These are phyloP conservation scores for Coniochaeta prunicola DNA, from an alignment of 2,329 filamentous ascomycete genomes.

Conservation along the genomic window DNA sequence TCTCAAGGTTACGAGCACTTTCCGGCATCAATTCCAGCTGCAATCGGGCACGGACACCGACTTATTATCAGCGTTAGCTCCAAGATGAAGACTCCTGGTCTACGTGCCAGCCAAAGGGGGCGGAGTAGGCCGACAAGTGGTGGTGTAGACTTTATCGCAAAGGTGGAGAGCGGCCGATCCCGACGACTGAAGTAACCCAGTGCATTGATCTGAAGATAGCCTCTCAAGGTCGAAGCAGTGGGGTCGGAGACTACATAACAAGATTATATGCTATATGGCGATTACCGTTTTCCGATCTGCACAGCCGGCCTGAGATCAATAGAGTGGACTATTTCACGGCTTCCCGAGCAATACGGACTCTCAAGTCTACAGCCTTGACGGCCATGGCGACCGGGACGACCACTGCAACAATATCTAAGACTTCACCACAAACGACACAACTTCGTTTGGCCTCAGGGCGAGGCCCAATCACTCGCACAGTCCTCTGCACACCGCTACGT, in stretches of 20 bases:
- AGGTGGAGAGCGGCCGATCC: not conserved
- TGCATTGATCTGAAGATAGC: not conserved
- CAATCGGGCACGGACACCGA: not conserved
- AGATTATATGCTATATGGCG: not conserved
- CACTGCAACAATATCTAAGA: not conserved
- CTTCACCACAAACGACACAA: slow-evolving; percentile 13
- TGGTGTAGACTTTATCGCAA: not conserved
- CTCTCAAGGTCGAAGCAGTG: not conserved
- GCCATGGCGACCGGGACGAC: not conserved
- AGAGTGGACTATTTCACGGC: not conserved
- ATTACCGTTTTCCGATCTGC: not conserved
- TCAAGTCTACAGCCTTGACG: not conserved
- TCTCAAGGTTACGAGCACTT: too few species aligned
- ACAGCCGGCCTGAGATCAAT: not conserved
- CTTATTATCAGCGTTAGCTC: not conserved
- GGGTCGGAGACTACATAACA: not conserved
- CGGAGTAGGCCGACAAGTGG: not conserved
- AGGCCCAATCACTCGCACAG: slow-evolving; percentile 27
- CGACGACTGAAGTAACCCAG: not conserved
- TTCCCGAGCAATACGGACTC: not conserved
- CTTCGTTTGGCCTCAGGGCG: slow-evolving; percentile 28
- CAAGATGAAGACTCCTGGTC: not conserved
- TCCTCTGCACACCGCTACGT: slow-evolving; percentile 27
- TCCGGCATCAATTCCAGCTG: too few species aligned
- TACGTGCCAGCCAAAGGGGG: not conserved